Percentiles rank a stretch among this genome's conserved stretches.
Evolutionary conservation across 1,284 basidiomycete species (phyloP).

Genomic region (Prillingera fragicola): DNA sequence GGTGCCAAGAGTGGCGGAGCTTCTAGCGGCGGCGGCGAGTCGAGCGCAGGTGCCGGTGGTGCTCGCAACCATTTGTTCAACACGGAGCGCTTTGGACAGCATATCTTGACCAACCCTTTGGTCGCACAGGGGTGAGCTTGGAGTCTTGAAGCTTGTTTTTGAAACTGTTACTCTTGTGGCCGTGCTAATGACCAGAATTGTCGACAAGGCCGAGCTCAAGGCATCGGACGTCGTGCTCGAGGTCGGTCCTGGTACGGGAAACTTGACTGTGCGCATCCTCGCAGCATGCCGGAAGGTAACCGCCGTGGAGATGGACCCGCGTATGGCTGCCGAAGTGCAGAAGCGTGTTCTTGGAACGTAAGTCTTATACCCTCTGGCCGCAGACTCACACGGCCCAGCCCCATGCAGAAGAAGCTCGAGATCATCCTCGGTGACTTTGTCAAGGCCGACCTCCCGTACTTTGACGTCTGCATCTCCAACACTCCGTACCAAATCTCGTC

Average conservation of each 20-base stretch:
- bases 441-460: conserved; percentile 93
- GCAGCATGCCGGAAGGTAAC: conserved; percentile 89
- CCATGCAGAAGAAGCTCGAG: conserved; percentile 89
- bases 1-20: conserved; percentile 24
- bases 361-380: conserved; percentile 47
- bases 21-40: conserved; percentile 7
- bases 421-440: conserved; percentile 96
- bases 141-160: conserved; percentile 38
- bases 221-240: conserved; percentile 95
- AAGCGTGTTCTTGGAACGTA: conserved; percentile 98
- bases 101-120: conserved; percentile 91
- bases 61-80: conserved; percentile 80
- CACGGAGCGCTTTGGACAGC: conserved; percentile 89
- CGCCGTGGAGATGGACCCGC: conserved; percentile 97
- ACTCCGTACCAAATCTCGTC: conserved; percentile 97
- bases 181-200: conserved; percentile 61
- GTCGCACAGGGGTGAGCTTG: conserved; percentile 82
- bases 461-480: conserved; percentile 98
- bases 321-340: conserved; percentile 95
- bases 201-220: conserved; percentile 83
- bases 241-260: conserved; percentile 97
- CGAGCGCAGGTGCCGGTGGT: conserved; percentile 40
- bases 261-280: conserved; percentile 88
- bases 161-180: background rate
- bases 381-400: conserved; percentile 53